phyloP scores from a whole-genome alignment of 2,329 filamentous ascomycete species.

The Fusarium liriodendri region DNA sequence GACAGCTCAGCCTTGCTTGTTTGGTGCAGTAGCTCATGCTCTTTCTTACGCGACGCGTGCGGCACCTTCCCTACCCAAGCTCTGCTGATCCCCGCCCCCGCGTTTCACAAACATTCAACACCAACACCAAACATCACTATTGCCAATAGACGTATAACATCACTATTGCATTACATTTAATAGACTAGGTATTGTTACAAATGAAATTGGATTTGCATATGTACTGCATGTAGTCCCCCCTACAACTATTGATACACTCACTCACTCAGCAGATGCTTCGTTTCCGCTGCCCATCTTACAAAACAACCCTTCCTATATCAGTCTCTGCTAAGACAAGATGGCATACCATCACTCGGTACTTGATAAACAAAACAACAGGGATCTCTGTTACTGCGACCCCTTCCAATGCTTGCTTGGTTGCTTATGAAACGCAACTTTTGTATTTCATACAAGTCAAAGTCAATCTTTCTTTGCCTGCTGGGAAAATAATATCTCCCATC shows the following conservation, averaged over 20 bases:
- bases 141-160: background rate
- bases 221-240: background rate
- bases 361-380: background rate
- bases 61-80: constrained; percentile 11
- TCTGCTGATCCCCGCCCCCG: constrained; percentile 33
- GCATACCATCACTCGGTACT: constrained; percentile 7
- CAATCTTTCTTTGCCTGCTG: constrained; percentile 38
- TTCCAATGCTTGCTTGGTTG: background rate
- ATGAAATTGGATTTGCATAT: background rate
- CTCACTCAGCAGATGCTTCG: background rate
- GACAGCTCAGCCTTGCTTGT: background rate
- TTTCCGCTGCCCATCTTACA: background rate
- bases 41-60: constrained; percentile 36
- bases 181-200: background rate
- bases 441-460: constrained; percentile 39
- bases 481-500: constrained; percentile 6
- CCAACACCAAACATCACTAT: background rate
- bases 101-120: constrained; percentile 16
- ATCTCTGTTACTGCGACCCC: background rate
- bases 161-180: background rate
- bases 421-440: constrained; percentile 33
- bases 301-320: background rate
- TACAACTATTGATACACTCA: background rate
- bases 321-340: background rate
- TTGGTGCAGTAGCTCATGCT: background rate